A percentile compares a stretch with the other conserved stretches of the same genome.
phyloP scores from a whole-genome alignment of 208 protist species.

The Trypanosoma boissoni region DNA sequence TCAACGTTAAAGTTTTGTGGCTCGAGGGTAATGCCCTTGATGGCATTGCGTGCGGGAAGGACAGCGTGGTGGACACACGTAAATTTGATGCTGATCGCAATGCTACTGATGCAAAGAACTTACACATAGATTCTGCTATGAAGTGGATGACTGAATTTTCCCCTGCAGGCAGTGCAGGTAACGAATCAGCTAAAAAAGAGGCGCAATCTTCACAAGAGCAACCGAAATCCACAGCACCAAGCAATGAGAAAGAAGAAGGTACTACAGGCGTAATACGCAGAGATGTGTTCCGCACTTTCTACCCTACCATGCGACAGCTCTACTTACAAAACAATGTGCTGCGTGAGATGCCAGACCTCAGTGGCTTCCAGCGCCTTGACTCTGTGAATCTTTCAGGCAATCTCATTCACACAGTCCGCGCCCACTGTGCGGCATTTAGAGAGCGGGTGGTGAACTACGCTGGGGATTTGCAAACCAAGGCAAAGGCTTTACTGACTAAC shows the following conservation, averaged over 20 bases:
- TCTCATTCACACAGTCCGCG: constrained; percentile 61
- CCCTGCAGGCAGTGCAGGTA: too few species aligned
- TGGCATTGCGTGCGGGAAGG: constrained; percentile 49
- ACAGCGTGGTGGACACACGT: constrained; percentile 42
- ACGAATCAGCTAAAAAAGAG: too few species aligned
- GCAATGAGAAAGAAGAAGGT: constrained; percentile 6
- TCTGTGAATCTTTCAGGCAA: constrained; percentile 91
- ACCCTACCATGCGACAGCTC: constrained; percentile 84
- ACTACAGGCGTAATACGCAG: constrained; percentile 26
- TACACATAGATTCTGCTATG: constrained; percentile 32
- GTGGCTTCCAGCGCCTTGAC: constrained; percentile 77
- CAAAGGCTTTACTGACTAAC: constrained; percentile 18
- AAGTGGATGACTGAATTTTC: constrained; percentile 10
- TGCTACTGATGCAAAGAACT: constrained; percentile 13
- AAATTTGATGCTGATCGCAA: constrained; percentile 9
- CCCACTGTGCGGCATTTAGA: constrained; percentile 52
- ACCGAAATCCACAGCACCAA: background rate
- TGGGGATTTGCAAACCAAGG: background rate
- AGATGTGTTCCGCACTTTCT: constrained; percentile 80
- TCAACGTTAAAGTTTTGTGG: constrained; percentile 91
- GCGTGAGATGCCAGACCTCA: constrained; percentile 80
- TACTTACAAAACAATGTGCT: constrained; percentile 94
- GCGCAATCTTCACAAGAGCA: background rate
- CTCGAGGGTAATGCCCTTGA: constrained; percentile 90
- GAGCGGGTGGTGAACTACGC: constrained; percentile 8